Evolutionary conservation across 1,284 basidiomycete species (phyloP).

Genomic region (Leccinum variabile): DNA sequence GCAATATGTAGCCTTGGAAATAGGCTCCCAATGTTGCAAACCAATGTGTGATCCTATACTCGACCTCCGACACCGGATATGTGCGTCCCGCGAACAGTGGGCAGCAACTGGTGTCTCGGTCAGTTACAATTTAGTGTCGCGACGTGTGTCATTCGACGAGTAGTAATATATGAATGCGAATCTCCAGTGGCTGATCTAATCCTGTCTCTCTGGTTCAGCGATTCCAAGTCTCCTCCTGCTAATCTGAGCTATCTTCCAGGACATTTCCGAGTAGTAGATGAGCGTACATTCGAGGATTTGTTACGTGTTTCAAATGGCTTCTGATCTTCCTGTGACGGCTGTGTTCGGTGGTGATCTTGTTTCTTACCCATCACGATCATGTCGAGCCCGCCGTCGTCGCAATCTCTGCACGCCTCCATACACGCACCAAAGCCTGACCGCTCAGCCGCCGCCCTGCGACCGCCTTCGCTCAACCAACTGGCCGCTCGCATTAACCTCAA

Average conservation of each 20-base stretch:
- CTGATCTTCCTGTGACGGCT: neutral
- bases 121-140: neutral
- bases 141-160: neutral
- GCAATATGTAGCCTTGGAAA: neutral
- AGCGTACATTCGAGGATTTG: neutral
- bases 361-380: constrained; percentile 21
- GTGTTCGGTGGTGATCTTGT: constrained; percentile 12
- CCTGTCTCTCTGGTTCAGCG: neutral
- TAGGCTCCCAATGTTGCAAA: neutral
- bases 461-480: constrained; percentile 78
- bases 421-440: constrained; percentile 45
- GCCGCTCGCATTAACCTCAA: constrained; percentile 68
- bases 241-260: neutral
- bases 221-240: neutral
- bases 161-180: no score
- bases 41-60: neutral
- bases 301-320: neutral
- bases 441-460: constrained; percentile 38
- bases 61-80: neutral
- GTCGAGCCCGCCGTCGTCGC: constrained; percentile 34
- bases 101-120: neutral
- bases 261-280: neutral
- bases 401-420: constrained; percentile 35
- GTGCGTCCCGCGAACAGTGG: neutral
- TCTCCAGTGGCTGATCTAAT: neutral